Evolutionary conservation across 2,329 filamentous ascomycete genomes (phyloP), one percentile per base, ranked within the genome.

Genomic region (Nothopassalora personata): DNA sequence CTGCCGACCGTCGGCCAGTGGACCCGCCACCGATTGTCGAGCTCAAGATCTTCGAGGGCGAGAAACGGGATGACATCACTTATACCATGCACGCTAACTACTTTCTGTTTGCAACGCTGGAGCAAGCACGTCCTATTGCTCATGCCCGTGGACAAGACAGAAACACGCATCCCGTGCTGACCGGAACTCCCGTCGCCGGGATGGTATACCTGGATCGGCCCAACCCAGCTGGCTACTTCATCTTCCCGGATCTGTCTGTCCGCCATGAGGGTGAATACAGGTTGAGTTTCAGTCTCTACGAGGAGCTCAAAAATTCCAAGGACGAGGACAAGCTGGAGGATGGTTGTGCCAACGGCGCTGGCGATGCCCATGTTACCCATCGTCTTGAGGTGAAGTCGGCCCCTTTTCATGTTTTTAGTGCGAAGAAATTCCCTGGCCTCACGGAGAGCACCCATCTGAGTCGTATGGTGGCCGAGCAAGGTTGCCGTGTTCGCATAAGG

Each of bases 371-470:
- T 59, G 89, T 96, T 64, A 88, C 91, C 70, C 93, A 91, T 77
- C 84, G 92, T 56, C 84, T 97, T 77, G 91, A 96, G 74, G 89
- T 97, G 68, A 91, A 93, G 79, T 96, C 94, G 0, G 77, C 82
- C 11, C 86, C 90, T 0, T 97, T 99, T 74, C 86, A 85, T 52
- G 94, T 97, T 46, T 97, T 83, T 79, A 97, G 92, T 68, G 94
- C 94, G 54, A 99, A 97, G 86, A 97, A 97, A 79, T 99, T 99
- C 77, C 94, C 94, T 15, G 94, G 93, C 18, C 79, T 97, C 60
- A 88, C 89, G 48, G 90, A 94, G 74, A 97, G 91, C 77, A 99
- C 94, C 0, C 80, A 83, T 11, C 80, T 97, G 53, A 97, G 92
- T 76, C 88, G 92, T 63, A 88, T 90, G 36, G 91, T 99, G 47